phyloP scores from a whole-genome alignment of 139 green algal species.

The Chlamydomonas urium region DNA sequence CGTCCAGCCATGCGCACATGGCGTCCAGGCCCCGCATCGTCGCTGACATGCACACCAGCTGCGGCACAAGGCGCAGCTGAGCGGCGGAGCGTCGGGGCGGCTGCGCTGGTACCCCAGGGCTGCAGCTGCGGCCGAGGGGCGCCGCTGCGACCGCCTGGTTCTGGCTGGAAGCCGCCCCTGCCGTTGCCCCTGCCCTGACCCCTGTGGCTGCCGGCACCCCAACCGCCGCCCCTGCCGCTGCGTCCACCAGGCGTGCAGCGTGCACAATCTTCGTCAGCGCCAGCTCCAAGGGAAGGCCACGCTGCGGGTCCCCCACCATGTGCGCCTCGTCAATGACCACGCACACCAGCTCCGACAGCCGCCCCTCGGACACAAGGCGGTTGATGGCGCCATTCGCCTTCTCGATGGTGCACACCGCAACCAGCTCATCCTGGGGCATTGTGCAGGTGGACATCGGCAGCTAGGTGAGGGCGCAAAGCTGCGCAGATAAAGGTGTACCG shows the following conservation, averaged over 20 bases:
- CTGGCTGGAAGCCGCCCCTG: background rate
- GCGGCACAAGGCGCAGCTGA: slow-evolving; percentile 32
- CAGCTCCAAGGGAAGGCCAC: slow-evolving; percentile 34
- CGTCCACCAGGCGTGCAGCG: background rate
- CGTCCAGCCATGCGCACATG: slow-evolving; percentile 82
- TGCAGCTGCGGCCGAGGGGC: background rate
- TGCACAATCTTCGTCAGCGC: slow-evolving; percentile 83
- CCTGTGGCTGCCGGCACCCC: no score
- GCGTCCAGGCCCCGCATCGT: slow-evolving; percentile 77
- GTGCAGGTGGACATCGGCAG: no score
- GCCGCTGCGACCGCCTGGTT: background rate
- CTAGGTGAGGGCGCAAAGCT: no score
- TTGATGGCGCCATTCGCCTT: slow-evolving; percentile 75
- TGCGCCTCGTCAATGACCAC: slow-evolving; percentile 79
- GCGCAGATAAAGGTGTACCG: no score
- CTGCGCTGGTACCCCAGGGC: background rate
- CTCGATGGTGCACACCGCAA: slow-evolving; percentile 73
- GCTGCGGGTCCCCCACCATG: slow-evolving; percentile 12
- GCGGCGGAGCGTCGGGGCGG: no score
- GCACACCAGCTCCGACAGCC: slow-evolving; percentile 55
- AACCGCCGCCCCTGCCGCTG: no score
- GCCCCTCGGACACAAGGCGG: slow-evolving; percentile 39
- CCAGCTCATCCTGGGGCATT: slow-evolving; percentile 29
- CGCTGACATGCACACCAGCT: slow-evolving; percentile 90
- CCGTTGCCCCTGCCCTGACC: no score